Base-by-base conservation (phyloP, 805 yeast species). In the Candida silvicultrix region DNA sequence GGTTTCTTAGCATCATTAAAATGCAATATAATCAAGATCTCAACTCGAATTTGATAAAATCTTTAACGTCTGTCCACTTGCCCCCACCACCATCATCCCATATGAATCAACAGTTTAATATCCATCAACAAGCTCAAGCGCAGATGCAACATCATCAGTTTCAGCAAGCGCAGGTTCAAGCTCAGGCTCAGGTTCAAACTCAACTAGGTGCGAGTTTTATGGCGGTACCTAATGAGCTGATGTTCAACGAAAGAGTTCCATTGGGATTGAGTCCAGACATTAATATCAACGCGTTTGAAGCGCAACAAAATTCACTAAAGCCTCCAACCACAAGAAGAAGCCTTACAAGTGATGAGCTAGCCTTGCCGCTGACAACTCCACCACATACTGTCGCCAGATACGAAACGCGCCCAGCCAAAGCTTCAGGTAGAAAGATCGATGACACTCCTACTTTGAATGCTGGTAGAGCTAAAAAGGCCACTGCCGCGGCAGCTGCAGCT, bases 41-140 rank as follows among this genome's bases (percentile, higher is more conserved):
- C 42, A 62, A 60, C 50, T 55, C 63, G 25, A 62, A 59, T 57
- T 55, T 67, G 44, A 52, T 66, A 45, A 66, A 63, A 54, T 67
- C 71, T 20, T 49, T 68, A 48, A 62, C 64, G 19, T 67, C 71
- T 25, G 69, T 68, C 29, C 69, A 68, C 43, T 59, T 68, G 22
- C 73, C 73, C 6, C 72, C 72, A 10, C 72, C 71, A 2, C 71
- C 72, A 5, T 49, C 60, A 16, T 45, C 58, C 4, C 55, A 38
- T 35, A 46, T 45, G 46, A 46, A 20, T 46, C 19, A 37, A 20
- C 39, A 21, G 19, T 32, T 32, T n/a, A 40, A 23, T 37, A 16
- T 6, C 36, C 38, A 20, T 7, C 25, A 21, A 34, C 40, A 19
- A 5, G 28, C n/a, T 4, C 23, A 22, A 11, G 19, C 36, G 2